phyloP scores from a whole-genome alignment of 1,139 yeast species.

The Suhomyces terraborum region DNA sequence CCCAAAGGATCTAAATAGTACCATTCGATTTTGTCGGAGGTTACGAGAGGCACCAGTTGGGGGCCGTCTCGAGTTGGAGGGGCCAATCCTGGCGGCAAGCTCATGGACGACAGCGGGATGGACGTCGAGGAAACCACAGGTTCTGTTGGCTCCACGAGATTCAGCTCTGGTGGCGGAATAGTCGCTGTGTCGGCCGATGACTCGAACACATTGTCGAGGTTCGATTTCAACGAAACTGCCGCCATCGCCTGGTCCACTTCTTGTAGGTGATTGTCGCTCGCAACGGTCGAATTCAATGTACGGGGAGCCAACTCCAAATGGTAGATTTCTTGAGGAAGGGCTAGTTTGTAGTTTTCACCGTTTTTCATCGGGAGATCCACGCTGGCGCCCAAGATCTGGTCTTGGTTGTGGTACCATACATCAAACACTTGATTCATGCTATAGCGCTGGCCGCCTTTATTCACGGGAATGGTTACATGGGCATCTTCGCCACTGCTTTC shows the following conservation, averaged over 20 bases:
- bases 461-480: conserved; percentile 35
- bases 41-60: conserved; percentile 19
- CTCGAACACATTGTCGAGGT: neutral
- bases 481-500: conserved; percentile 10
- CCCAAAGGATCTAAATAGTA: conserved; percentile 71
- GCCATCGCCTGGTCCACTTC: neutral
- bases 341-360: conserved; percentile 34
- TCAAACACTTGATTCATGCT: conserved; percentile 55
- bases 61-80: conserved; percentile 11
- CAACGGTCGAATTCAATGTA: neutral
- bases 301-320: conserved; percentile 34
- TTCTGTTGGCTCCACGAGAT: neutral
- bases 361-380: conserved; percentile 28
- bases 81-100: conserved; percentile 26
- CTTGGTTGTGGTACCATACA: conserved; percentile 52
- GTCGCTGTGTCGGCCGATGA: neutral
- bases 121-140: neutral
- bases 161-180: too few species aligned
- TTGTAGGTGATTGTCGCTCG: neutral
- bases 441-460: conserved; percentile 44
- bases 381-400: conserved; percentile 29
- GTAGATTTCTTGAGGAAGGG: conserved; percentile 37
- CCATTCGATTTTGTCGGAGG: conserved; percentile 59
- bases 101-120: conserved; percentile 3
- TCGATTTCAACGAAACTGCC: neutral